phyloP scores from a whole-genome alignment of 371 early-diverging fungal genomes.

The Modicella reniformis region DNA sequence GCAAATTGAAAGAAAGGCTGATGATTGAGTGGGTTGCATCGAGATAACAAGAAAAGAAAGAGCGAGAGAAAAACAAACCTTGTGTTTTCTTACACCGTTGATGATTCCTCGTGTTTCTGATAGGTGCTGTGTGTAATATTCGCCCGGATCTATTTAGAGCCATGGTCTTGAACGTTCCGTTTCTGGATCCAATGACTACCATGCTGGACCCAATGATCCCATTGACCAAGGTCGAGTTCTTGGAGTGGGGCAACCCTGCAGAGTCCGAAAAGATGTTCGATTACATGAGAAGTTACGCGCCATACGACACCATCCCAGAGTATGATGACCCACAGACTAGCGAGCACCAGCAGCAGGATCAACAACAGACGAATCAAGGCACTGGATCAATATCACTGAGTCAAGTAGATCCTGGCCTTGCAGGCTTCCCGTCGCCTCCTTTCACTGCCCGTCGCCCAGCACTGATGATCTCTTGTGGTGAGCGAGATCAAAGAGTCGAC shows the following conservation, averaged over 20 bases:
- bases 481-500: slow-evolving; percentile 81
- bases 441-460: slow-evolving; percentile 60
- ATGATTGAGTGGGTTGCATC: no score
- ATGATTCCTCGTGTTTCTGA: neutral
- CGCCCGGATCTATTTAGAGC: slow-evolving; percentile 82
- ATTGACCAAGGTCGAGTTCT: slow-evolving; percentile 78
- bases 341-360: neutral
- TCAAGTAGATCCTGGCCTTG: neutral
- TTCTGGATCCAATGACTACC: slow-evolving; percentile 84
- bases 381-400: neutral
- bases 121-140: slow-evolving; percentile 75
- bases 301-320: slow-evolving; percentile 78
- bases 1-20: slow-evolving; percentile 9
- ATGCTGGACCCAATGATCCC: slow-evolving; percentile 83
- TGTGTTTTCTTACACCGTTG: neutral
- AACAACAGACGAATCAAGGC: slow-evolving; percentile 1
- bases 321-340: neutral
- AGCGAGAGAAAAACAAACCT: no score
- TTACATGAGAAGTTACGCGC: slow-evolving; percentile 74
- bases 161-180: slow-evolving; percentile 83
- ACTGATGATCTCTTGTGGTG: slow-evolving; percentile 79
- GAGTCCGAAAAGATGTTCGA: slow-evolving; percentile 63
- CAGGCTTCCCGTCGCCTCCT: slow-evolving; percentile 21
- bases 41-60: no score
- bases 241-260: slow-evolving; percentile 89